Evolutionary conservation across 352 stramenopile genomes (phyloP).

Genomic region (Globisporangium carolinianum): DNA sequence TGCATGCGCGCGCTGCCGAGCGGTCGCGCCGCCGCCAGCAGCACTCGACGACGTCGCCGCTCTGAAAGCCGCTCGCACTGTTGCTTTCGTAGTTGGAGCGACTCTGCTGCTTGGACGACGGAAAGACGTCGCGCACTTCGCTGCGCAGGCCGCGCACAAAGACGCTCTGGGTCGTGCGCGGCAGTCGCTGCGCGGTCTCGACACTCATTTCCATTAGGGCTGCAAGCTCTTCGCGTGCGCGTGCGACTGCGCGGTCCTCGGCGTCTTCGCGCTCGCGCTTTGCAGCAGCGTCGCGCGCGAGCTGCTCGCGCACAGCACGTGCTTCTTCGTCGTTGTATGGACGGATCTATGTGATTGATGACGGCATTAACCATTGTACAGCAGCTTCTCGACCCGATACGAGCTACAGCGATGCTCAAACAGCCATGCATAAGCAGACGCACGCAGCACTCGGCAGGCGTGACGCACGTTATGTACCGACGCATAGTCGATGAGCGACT

Average conservation of each 20-base stretch:
- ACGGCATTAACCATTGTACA: too few species aligned
- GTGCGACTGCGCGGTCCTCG: conserved; percentile 25
- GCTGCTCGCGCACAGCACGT: conserved; percentile 32
- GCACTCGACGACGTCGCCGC: conserved; percentile 39
- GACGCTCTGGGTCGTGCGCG: conserved; percentile 32
- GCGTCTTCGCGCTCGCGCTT: conserved; percentile 37
- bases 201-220: conserved; percentile 34
- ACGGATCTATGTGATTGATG: conserved; percentile 29
- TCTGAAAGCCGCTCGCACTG: conserved; percentile 11
- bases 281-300: conserved; percentile 32
- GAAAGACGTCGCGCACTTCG: conserved; percentile 38
- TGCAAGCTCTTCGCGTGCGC: conserved; percentile 23
- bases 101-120: background rate
- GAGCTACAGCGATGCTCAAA: background rate
- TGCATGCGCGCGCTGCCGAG: conserved; percentile 24
- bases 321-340: conserved; percentile 48
- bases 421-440: background rate
- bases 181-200: conserved; percentile 28
- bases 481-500: conserved; percentile 32
- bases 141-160: conserved; percentile 28
- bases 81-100: background rate
- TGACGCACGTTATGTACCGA: conserved; percentile 24
- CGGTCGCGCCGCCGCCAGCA: conserved; percentile 37
- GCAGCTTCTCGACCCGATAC: too few species aligned
- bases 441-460: background rate